Evolutionary conservation across 345 rosid genomes (phyloP), one percentile per base, ranked within the genome.

Genomic region (Lepidium africanum): DNA sequence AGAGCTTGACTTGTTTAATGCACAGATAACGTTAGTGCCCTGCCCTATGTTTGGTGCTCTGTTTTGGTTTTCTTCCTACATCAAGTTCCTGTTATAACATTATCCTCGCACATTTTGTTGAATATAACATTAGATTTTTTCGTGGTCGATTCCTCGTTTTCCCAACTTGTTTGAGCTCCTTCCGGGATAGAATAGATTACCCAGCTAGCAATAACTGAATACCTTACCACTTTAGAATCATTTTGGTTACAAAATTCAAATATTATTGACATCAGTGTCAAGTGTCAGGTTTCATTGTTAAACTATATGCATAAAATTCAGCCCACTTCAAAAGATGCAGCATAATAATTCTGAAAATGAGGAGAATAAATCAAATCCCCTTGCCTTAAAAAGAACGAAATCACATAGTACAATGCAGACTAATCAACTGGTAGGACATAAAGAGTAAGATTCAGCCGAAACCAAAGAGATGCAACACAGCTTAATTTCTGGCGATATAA

Each of bases 351-450:
- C 14, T 10, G 1, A 23, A 37, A 10, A 21, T n/a, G 51, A 41
- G 23, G 45, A 33, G 32, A 6, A 35, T 16, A 12, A 25, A 27
- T 64, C 23, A 38, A 25, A 56, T 72, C 59, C 35, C 6, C 39
- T 21, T 21, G 46, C 52, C 64, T 56, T 0, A 55, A 27, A 47
- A 45, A 10, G 9, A 45, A 27, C 4, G 59, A 64, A 56, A 30
- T 30, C 59, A 56, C 36, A 72, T 16, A 47, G 76, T 64, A 64
- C 59, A 48, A 30, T 46, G 64, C 57, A 54, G 63, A 39, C 42
- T 63, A 25, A n/a, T 42, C 32, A 71, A 30, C 14, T 37, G 57
- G 41, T 71, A 53, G 27, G 27, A 25, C 35, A 40, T 53, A 10
- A 46, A 54, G 14, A 35, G 54, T 36, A 63, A 27, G 23, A 46